These are phyloP conservation scores for Cordyceps sp. DNA, from an alignment of 2,329 filamentous ascomycete genomes.

Conservation along the genomic window DNA sequence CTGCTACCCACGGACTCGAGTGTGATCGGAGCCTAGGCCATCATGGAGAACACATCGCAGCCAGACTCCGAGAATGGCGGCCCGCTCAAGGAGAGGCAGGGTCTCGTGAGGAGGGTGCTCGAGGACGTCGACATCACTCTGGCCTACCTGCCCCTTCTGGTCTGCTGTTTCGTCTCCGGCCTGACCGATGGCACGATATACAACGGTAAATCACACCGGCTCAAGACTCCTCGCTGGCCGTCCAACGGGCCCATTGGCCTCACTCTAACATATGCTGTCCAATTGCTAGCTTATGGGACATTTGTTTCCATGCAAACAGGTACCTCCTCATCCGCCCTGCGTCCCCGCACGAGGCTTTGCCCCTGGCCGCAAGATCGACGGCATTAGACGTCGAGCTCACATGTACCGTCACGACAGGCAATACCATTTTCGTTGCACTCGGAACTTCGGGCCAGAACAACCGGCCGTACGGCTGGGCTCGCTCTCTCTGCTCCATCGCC, in stretches of 20 bases:
- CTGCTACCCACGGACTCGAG: too few relatives aligned
- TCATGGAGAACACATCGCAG: background rate
- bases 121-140: background rate
- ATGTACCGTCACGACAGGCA: background rate
- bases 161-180: background rate
- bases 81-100: background rate
- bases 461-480: background rate
- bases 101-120: background rate
- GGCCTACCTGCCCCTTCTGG: background rate
- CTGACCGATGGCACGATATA: background rate
- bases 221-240: too few relatives aligned
- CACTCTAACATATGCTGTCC: background rate
- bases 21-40: too few relatives aligned
- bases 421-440: background rate
- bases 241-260: too few relatives aligned
- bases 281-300: background rate
- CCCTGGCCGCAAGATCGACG: too few relatives aligned
- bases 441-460: background rate
- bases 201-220: background rate
- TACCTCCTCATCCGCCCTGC: background rate
- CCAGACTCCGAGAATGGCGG: background rate
- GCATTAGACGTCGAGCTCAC: too few relatives aligned
- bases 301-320: background rate
- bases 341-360: background rate
- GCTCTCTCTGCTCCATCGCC: background rate